Evolutionary conservation across 2,329 filamentous ascomycete genomes (phyloP), one percentile per base, ranked within the genome.

Genomic region (Plenodomus biglobosus): DNA sequence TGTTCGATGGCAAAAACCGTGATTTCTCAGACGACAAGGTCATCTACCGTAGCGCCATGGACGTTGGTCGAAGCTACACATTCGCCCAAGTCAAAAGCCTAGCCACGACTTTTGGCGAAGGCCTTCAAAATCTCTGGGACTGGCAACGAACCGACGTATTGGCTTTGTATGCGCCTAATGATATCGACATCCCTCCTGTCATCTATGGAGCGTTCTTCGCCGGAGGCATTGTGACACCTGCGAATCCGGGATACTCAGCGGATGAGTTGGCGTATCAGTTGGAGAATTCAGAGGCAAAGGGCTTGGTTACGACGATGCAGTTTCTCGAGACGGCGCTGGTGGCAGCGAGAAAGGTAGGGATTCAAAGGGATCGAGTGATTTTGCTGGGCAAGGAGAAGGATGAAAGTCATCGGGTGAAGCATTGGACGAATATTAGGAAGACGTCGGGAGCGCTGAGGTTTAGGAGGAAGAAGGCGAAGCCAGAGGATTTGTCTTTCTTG

Each of bases 231-330:
- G 76, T 89, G 15, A 90, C 86, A 10, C 90, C 91, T 0, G 90
- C 90, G 2, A 96, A 96, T 66, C 91, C 91, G 8, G 84, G 84
- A 1, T 96, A 95, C 73, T 95, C 88, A 0, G 81, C 80, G 10
- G 83, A 89, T 13, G 92, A 96, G 72, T 78, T 96, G 27, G 85
- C 87, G 8, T 90, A 88, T 62, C 92, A 96, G 74, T 80, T 96
- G 47, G 82, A 83, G 59, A 88, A 95, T 69, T 86, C 86, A 0
- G 80, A 81, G 0, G 88, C 89, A 24, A 87, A 84, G 62, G 88
- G 81, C 0, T 72, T 96, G 3, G 80, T 86, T 13, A 96, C 92
- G 0, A 88, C 95, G 59, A 71, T 80, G 24, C 72, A 83, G 0
- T 80, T 86, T 48, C 74, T 96, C 1, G 70, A 80, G 1, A 79